Evolutionary conservation across 2,329 filamentous ascomycete species (phyloP), one percentile per base, ranked within the genome.

Genomic region (Fusarium solani-melongenae): DNA sequence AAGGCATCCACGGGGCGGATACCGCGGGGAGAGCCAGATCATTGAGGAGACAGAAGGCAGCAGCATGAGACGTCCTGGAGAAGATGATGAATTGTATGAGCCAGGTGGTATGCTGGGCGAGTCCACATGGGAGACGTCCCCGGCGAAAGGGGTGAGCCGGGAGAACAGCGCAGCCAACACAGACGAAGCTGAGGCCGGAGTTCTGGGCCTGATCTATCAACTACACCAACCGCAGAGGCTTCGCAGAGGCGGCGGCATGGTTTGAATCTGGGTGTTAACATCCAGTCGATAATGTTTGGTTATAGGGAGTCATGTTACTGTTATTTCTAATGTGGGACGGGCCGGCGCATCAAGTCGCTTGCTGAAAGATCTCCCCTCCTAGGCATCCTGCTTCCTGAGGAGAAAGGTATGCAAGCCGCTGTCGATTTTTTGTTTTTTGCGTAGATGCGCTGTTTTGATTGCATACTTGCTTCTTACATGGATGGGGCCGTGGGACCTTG

Each of bases 121-220:
- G 82, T 91, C 89, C 5, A 86, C 86, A 10, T 91, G 89, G 89
- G 88, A 90, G 78, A 89, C 87, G 17, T 88, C 88, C 4, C 88
- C 88, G 2, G 84, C 84, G 1, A 85, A 85, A 66, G 86, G 83
- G 0, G 72, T 89, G 20, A 88, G 86, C 49, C 83, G 87, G 31
- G 88, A 90, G 70, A 87, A 85, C 71, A 90, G 88, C 75, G 83
- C 81, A 9, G 82, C 81, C 7, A 83, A 83, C 20, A 82, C 82
- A 0, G 84, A 84, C 12, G 86, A 87, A 44, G 81, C 85, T 4
- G 88, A 89, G 15, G 84, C 86, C 2, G 89, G 89, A 1, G 88
- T 91, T 3, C 81, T 91, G 51, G 87, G 87, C 6, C 83, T 91
- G 75, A 87, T 91, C 67, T 88, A 89, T 71, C 88, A 91, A 77